These are phyloP conservation scores for Sporothrix variecibatus DNA, from an alignment of 2,329 filamentous ascomycete genomes.

Conservation along the genomic window DNA sequence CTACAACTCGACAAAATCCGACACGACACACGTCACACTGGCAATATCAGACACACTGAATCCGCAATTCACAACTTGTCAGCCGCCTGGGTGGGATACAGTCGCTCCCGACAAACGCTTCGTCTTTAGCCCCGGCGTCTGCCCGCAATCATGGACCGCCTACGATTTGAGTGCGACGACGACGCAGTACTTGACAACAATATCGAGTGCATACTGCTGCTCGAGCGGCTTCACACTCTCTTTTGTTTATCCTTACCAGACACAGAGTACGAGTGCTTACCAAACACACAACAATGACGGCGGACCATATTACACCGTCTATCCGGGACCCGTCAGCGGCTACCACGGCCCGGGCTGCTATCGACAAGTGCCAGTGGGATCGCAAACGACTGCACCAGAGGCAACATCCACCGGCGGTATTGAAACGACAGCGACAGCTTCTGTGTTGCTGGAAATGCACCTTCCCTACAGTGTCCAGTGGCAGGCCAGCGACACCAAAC, in stretches of 20 bases:
- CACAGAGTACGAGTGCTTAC: neutral
- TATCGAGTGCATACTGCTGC: neutral
- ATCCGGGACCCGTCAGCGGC: neutral
- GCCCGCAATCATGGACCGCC: neutral
- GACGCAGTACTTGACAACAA: neutral
- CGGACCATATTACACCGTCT: neutral
- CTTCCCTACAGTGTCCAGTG: conserved; percentile 1
- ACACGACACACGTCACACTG: neutral
- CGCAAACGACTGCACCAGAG: neutral
- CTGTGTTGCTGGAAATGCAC: neutral
- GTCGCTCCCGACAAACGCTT: neutral
- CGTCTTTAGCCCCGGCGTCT: neutral
- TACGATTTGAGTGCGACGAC: neutral
- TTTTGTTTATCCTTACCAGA: neutral
- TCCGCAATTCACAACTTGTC: neutral
- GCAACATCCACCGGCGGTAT: neutral
- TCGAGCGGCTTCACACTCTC: neutral
- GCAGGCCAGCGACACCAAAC: neutral
- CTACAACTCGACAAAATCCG: neutral
- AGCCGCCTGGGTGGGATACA: neutral
- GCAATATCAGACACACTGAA: neutral
- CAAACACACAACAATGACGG: neutral
- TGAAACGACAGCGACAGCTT: neutral
- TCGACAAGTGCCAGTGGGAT: neutral
- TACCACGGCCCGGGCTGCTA: neutral